Base-by-base conservation (phyloP, 345 rosid species). In the Brassica napus region DNA sequence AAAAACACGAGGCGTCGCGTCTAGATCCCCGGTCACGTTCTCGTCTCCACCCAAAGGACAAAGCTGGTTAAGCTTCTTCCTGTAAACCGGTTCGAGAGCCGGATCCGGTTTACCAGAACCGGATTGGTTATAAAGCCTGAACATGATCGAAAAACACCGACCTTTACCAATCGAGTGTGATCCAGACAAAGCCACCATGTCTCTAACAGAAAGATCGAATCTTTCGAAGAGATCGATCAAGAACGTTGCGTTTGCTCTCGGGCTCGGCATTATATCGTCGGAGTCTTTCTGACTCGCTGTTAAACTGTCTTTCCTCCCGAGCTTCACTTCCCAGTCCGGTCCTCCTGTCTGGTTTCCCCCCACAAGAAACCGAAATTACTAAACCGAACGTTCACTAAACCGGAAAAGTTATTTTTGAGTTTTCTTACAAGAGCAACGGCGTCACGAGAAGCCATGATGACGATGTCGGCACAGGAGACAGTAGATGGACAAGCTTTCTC, bases 181-280 rank as follows among this genome's bases (percentile, higher is more conserved):
- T 6, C 99, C 99, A 0, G 99, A 95, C 71, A 95, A 97, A 72
- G 97, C 98, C 8, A 95, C 98, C 57, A 88, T 78, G 81, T 95
- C 98, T 73, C 84, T 86, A 4, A 86, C 82, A 0, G 98, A 93
- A 42, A 95, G 98, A 68, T 88, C 72, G 85, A 85, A 90, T 77
- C 74, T 78, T 11, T 65, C 26, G 67, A 94, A 92, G 15, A 94
- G 88, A 73, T 87, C 83, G 0, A 92, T 83, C 54, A 94, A 89
- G 61, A 1, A 77, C 60, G 83, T 87, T 0, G 98, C 94, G 54
- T 92, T 87, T 39, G 96, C 88, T 83, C 96, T 88, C 14, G 98
- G 98, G 66, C 97, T 94, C 10, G 98, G 97, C 94, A 94, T 94
- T 54, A 92, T 84, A 11, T 83, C 69, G 82, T 84, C 79, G 0